These are phyloP conservation scores for Kockiozyma suomiensis DNA, from an alignment of 805 yeast species.

Conservation along the genomic window DNA sequence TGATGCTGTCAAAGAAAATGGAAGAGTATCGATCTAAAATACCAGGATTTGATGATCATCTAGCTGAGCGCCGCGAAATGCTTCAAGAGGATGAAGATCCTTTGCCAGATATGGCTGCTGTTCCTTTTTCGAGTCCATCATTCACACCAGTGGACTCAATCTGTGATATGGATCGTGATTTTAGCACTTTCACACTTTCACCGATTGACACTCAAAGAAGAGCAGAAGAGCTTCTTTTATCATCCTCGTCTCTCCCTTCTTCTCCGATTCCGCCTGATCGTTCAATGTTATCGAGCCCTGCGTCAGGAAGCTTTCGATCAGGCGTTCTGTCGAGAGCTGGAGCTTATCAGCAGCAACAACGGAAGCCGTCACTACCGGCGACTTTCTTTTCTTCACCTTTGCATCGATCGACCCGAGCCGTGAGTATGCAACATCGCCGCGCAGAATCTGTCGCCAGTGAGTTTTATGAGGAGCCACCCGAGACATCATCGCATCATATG, in stretches of 20 bases:
- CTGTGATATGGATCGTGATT: neutral
- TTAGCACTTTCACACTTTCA: constrained; percentile 11
- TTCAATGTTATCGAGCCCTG: neutral
- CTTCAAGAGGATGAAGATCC: constrained; percentile 22
- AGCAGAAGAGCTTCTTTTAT: constrained; percentile 19
- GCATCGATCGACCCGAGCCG: neutral
- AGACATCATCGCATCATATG: neutral
- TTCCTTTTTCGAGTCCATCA: constrained; percentile 24
- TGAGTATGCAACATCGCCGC: constrained; percentile 1
- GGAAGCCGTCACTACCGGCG: neutral
- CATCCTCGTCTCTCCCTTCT: constrained; percentile 6
- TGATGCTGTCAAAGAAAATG: constrained; percentile 11
- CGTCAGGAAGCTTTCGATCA: neutral
- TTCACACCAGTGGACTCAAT: neutral
- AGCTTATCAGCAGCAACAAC: constrained; percentile 4
- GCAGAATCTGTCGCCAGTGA: neutral
- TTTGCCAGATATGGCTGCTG: constrained; percentile 11
- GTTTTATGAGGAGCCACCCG: neutral
- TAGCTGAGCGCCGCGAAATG: constrained; percentile 23
- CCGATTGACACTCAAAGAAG: constrained; percentile 24
- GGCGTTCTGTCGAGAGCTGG: constrained; percentile 15
- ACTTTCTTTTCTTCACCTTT: neutral
- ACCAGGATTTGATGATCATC: constrained; percentile 23
- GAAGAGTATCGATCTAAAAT: constrained; percentile 22
- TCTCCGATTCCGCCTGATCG: neutral